Evolutionary conservation across 257 asterid genomes (phyloP).

Genomic region (Eustoma russellianum): DNA sequence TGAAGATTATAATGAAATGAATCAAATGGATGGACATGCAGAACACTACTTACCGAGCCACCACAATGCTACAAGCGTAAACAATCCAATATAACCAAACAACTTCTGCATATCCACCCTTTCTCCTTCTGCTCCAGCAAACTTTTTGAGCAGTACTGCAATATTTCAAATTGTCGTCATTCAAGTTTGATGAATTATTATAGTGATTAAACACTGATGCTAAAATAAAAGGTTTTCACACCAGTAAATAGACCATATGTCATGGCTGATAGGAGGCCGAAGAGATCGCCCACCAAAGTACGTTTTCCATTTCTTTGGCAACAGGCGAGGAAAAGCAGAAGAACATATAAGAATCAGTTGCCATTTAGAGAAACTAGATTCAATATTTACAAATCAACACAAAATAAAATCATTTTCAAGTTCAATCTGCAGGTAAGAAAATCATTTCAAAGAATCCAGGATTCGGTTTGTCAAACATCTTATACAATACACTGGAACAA

Average conservation of each 20-base stretch:
- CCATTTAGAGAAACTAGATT: no score
- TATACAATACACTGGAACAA: no score
- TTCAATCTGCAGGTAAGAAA: no score
- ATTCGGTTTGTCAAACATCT: no score
- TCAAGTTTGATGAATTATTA: not conserved
- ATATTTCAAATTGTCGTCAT: conserved; percentile 6
- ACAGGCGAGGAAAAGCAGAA: conserved; percentile 35
- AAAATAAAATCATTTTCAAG: no score
- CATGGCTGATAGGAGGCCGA: conserved; percentile 89
- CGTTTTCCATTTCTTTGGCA: conserved; percentile 62
- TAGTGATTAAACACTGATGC: conserved; percentile 2
- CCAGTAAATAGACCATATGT: conserved; percentile 90
- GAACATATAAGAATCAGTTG: no score
- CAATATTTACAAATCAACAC: no score
- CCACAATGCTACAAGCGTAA: conserved; percentile 88
- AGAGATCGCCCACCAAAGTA: conserved; percentile 86
- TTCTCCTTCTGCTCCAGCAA: conserved; percentile 88
- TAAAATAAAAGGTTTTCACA: conserved; percentile 17
- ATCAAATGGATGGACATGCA: conserved; percentile 1
- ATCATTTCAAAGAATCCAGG: no score
- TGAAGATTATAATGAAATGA: not conserved
- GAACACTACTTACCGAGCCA: conserved; percentile 86
- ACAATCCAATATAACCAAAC: conserved; percentile 87
- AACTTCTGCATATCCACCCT: conserved; percentile 82
- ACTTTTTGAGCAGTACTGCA: conserved; percentile 92